These are phyloP conservation scores for Chrysochromulina tobinii DNA, from an alignment of 78 protist species.

Conservation along the genomic window DNA sequence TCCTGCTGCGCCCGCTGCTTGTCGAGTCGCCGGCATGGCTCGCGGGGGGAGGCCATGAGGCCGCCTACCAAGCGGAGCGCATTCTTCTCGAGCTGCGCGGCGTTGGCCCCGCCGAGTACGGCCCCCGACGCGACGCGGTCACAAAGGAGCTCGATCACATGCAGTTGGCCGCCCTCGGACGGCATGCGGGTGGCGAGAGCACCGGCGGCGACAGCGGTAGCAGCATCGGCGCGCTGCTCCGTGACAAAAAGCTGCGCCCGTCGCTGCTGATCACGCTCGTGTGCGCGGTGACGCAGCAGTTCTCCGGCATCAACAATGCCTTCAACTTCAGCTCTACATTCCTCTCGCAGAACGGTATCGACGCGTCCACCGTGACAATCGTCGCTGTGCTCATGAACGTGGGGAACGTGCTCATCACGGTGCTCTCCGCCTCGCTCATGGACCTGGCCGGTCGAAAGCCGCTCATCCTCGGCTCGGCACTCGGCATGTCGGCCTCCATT, in stretches of 20 bases:
- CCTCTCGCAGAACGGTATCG: background rate
- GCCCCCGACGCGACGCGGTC: background rate
- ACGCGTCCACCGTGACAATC: background rate
- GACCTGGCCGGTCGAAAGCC: background rate
- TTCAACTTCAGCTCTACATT: slow-evolving; percentile 1
- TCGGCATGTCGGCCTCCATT: too few species aligned
- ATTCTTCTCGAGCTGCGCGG: background rate
- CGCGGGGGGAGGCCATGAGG: background rate
- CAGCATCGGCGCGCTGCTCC: too few species aligned
- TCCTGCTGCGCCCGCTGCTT: background rate
- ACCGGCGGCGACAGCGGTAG: background rate
- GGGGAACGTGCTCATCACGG: background rate
- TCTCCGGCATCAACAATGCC: background rate
- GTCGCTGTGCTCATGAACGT: background rate
- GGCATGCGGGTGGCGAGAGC: background rate
- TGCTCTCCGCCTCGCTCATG: background rate
- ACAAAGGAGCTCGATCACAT: background rate
- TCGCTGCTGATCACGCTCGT: background rate
- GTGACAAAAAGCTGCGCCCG: background rate
- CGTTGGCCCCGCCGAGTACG: background rate
- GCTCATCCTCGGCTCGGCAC: background rate
- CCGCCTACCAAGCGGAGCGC: too few species aligned
- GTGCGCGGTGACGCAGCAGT: background rate
- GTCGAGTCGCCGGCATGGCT: slow-evolving; percentile 3
- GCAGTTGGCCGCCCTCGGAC: background rate